Evolutionary conservation across 2,329 filamentous ascomycete genomes (phyloP), one percentile per base, ranked within the genome.

Genomic region (Cladosporium cucumerinum): DNA sequence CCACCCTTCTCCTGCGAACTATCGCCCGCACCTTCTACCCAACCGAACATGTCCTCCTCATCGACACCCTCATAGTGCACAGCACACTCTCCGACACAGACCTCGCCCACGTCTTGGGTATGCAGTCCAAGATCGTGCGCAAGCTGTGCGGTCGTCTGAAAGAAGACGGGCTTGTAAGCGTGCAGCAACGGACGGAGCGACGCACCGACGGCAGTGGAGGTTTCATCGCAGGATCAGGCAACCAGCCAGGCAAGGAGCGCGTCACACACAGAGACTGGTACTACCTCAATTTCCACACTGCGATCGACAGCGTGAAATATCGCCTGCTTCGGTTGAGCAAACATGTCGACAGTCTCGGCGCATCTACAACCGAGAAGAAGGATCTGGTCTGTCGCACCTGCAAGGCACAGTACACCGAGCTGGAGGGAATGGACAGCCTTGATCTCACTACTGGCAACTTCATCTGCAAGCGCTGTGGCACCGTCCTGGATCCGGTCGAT

Each of bases 301-400:
- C 94, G 39, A 92, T 99, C 73, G 95, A 99, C 79, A 92, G 92
- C 57, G 96, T 97, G 79, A 99, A 99, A 78, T 99, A 91, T 85
- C 89, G 92, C 68, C 88, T 97, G 60, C 93, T 94, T 75, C 89
- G 89, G 64, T 87, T 98, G 71, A 93, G 93, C 70, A 93, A 94
- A 76, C 88, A 90, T 63, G 92, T 98, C 66, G 93, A 97, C 78
- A 88, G 89, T 18, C 89, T 92, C 65, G 91, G 91, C 18, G 88
- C 91, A 21, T 89, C 92, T 0, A 89, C 89, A 11, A 77, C 78
- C 64, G 94, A 98, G 78, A 90, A 92, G 76, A 97, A 97, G 77
- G 95, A 98, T 75, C 96, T 93, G 73, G 89, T 89, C 66, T 99
- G 95, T 78, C 82, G 85, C 34, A 85, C 87, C 64, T 99, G 95